Conservation (phyloP, 2,329 filamentous ascomycete species). For the Ploettnerulaceae sp. region DNA sequence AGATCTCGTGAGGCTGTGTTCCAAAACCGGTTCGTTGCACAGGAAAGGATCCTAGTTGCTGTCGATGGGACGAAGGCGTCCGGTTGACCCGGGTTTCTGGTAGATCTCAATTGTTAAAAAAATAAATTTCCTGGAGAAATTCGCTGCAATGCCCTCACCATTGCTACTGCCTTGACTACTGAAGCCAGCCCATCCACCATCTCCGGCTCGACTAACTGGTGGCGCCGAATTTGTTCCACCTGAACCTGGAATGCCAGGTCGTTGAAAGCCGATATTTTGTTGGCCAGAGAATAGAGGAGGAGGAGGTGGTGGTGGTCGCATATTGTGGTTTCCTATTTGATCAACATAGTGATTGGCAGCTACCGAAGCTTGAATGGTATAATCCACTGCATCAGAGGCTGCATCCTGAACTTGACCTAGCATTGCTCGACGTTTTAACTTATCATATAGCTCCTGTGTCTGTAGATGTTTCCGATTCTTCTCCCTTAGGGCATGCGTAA, state of each 20-base stretch:
- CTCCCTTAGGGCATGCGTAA: conserved; percentile 61
- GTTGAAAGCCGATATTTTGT: conserved; percentile 12
- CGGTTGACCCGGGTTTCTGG: conserved; percentile 25
- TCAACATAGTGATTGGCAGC: conserved; percentile 27
- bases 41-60: conserved; percentile 22
- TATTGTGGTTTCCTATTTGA: conserved; percentile 20
- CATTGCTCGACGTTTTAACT: conserved; percentile 51
- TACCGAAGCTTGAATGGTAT: conserved; percentile 35
- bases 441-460: conserved; percentile 61
- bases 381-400: conserved; percentile 46
- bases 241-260: conserved; percentile 7
- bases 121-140: neutral
- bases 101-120: neutral
- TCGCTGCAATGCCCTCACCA: conserved; percentile 14
- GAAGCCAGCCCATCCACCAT: conserved; percentile 24
- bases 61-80: conserved; percentile 33
- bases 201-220: conserved; percentile 10
- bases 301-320: conserved; percentile 18
- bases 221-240: conserved; percentile 5
- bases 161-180: conserved; percentile 20
- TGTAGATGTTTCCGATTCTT: conserved; percentile 67
- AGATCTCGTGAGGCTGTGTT: conserved; percentile 15
- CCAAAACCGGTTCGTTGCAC: conserved; percentile 16
- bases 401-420: conserved; percentile 51
- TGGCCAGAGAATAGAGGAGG: conserved; percentile 20